Evolutionary conservation across 108 stramenopile genomes (phyloP), one percentile per base, ranked within the genome.

Genomic region (Parietichytrium sp.): DNA sequence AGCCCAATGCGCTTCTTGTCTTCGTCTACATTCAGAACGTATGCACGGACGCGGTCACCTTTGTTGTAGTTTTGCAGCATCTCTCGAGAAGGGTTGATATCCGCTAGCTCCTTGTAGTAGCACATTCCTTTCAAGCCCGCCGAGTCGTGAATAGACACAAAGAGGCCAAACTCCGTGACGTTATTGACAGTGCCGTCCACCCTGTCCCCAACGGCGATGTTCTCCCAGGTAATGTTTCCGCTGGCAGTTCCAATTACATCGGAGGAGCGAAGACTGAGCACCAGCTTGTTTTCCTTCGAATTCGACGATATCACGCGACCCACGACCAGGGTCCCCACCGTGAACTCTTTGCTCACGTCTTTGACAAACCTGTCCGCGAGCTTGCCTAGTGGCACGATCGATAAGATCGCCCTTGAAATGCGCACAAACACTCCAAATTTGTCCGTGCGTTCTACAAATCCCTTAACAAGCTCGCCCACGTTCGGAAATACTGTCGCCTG

Each of bases 1-100:
- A 87, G 79, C 16, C 78, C 47, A 1, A 87, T 7, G 8, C 85
- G 81, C 29, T 83, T 86, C 45, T 55, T 85, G 4, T 45, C 25
- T 10, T 13, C 29, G 13, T 85, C 83, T 23, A 87, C 84, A 80
- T 86, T 45, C 38, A 72, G 10, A 42, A 72, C 61, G 33, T 10
- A 33, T 10, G 45, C 33, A 2, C 45, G 36, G 61, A 72, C 61
- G 38, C 45, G 36, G 33, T 72, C 61, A 25, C 61, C 61, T 8
- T 25, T 16, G 6, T n/a, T 23, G 20, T 45, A 72, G 33, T 45
- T 33, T 25, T 72, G 36, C 23, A 45, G 38, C 23, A 23, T n/a
- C 23, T 25, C 45, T 10, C 20, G 38, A 27, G 42, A 42, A 16
- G n/a, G 33, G 38, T 72, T 72, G 6, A 33, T 42, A 38, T 72